Evolutionary conservation across 495 filamentous ascomycete species (phyloP).

Genomic region (Annulohypoxylon stygium): DNA sequence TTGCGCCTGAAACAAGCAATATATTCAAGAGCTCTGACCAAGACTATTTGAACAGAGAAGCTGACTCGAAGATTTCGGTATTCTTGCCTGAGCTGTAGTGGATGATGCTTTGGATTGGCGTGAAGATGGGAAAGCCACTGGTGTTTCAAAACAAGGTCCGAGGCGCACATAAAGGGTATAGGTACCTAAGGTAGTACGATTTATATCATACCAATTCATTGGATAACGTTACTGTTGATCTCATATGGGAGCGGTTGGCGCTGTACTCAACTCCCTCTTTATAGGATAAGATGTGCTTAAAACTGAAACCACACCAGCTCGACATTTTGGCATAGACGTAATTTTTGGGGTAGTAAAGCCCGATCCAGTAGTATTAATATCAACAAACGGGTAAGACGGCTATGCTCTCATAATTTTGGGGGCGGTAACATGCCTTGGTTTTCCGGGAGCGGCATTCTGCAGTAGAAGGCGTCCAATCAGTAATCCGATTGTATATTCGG

Average conservation of each 20-base stretch:
- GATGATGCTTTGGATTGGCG: neutral
- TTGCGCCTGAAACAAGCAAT: conserved; percentile 14
- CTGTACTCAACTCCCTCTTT: too few relatives aligned
- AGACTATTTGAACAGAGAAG: conserved; percentile 27
- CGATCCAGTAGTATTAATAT: too few relatives aligned
- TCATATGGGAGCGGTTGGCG: neutral
- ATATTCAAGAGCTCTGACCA: conserved; percentile 20
- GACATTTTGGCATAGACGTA: too few relatives aligned
- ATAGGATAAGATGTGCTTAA: too few relatives aligned
- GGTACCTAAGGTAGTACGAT: neutral
- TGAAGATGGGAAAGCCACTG: neutral
- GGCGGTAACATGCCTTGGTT: neutral
- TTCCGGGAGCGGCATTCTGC: conserved; percentile 16
- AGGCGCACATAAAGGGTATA: too few relatives aligned
- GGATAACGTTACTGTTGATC: neutral
- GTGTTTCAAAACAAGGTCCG: neutral
- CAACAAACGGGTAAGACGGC: neutral
- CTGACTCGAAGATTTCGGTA: conserved; percentile 17
- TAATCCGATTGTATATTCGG: neutral
- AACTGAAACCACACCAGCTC: too few relatives aligned
- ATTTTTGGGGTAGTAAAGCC: too few relatives aligned
- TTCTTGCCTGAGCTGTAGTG: conserved; percentile 21
- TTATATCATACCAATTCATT: neutral
- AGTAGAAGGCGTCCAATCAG: conserved; percentile 33
- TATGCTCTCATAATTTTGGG: neutral